These are phyloP conservation scores for Platanthera guangdongensis DNA, from an alignment of 106 monocot genomes.

Conservation along the genomic window DNA sequence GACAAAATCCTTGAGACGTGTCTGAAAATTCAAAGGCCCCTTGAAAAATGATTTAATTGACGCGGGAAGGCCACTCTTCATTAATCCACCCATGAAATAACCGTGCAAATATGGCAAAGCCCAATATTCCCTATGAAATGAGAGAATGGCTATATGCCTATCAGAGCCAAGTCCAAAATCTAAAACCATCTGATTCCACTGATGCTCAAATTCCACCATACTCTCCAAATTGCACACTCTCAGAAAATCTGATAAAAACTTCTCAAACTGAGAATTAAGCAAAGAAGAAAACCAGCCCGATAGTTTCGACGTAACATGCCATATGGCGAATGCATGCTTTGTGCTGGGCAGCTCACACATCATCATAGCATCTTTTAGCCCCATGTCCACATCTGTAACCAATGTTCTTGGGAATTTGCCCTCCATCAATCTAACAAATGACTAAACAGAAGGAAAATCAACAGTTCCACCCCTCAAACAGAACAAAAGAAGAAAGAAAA, in stretches of 20 bases:
- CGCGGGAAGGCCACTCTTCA: constrained; percentile 22
- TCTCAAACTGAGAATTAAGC: constrained; percentile 53
- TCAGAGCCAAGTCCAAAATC: constrained; percentile 54
- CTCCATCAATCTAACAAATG: constrained; percentile 60
- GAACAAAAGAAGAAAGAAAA: neutral
- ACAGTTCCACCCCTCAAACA: neutral
- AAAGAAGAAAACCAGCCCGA: constrained; percentile 53
- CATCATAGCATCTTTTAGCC: constrained; percentile 52
- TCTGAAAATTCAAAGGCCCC: constrained; percentile 55
- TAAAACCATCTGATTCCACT: constrained; percentile 53
- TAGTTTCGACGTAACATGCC: constrained; percentile 56
- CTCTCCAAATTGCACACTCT: constrained; percentile 39
- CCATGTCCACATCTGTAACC: constrained; percentile 61
- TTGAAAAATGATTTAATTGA: constrained; percentile 59
- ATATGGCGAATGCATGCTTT: constrained; percentile 52
- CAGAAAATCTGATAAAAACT: constrained; percentile 44
- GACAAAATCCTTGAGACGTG: constrained; percentile 65
- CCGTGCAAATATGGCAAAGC: constrained; percentile 57
- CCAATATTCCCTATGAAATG: constrained; percentile 47
- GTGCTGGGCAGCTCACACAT: constrained; percentile 44
- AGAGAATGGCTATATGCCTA: constrained; percentile 50
- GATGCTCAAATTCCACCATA: constrained; percentile 43
- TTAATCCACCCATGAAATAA: constrained; percentile 50
- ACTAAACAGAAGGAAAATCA: constrained; percentile 23
- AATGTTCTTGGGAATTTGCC: constrained; percentile 57